A percentile compares a stretch with the other conserved stretches of the same genome.
These are phyloP conservation scores for Penicillium sp. DNA, from an alignment of 2,329 filamentous ascomycete species.

Conservation along the genomic window DNA sequence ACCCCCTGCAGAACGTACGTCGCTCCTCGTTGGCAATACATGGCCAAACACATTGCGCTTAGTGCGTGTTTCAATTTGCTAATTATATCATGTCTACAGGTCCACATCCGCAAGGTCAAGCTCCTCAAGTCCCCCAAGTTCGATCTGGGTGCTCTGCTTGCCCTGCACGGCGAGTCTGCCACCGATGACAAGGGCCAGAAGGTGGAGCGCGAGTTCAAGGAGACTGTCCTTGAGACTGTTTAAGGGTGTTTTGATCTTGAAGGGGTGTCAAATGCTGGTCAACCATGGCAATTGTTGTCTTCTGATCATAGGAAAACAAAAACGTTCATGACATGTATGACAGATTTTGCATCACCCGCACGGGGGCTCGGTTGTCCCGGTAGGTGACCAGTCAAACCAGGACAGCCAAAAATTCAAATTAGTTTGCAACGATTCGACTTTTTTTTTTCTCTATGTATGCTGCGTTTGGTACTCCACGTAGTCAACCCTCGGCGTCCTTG, in stretches of 20 bases:
- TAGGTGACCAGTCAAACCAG: conserved; percentile 14
- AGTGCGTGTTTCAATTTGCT: neutral
- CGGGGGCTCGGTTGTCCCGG: conserved; percentile 10
- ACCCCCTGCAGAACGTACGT: conserved; percentile 97
- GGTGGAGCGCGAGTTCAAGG: conserved; percentile 99
- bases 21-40: conserved; percentile 1
- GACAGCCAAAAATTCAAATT: conserved; percentile 15
- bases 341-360: conserved; percentile 24
- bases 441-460: neutral
- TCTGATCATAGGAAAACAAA: conserved; percentile 37
- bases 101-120: conserved; percentile 99
- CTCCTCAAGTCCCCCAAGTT: conserved; percentile 99
- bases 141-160: conserved; percentile 94
- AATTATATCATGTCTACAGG: conserved; percentile 58
- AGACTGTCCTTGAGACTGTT: conserved; percentile 91
- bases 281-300: conserved; percentile 35
- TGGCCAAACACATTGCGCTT: neutral
- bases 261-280: conserved; percentile 83
- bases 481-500: neutral
- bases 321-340: conserved; percentile 38
- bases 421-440: conserved; percentile 16
- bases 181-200: conserved; percentile 97
- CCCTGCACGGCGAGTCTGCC: conserved; percentile 95
- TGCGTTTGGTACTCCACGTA: neutral
- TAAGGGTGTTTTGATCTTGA: conserved; percentile 69